Percentiles rank a stretch among this genome's conserved stretches.
phyloP scores from a whole-genome alignment of 2,329 filamentous ascomycete species.

The Orbilia blumenaviensis region DNA sequence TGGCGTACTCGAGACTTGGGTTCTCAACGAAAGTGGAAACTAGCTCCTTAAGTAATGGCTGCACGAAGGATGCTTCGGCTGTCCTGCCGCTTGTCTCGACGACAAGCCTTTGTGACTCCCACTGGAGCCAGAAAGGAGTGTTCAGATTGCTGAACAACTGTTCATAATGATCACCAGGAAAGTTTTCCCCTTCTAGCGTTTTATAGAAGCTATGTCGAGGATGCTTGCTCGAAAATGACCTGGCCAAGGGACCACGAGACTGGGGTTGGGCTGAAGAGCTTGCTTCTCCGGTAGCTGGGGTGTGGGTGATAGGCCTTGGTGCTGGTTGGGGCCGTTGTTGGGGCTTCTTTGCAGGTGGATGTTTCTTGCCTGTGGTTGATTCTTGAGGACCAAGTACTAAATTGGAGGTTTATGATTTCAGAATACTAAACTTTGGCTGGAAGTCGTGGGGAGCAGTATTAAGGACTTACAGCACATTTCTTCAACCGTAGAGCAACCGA shows the following conservation, averaged over 20 bases:
- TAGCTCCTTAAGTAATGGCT: neutral
- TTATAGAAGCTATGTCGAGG: slow-evolving; percentile 13
- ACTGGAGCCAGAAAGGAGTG: slow-evolving; percentile 39
- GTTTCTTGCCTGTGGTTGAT: neutral
- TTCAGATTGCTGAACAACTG: neutral
- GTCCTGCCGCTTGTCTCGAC: neutral
- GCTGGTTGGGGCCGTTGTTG: too few species aligned
- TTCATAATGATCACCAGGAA: slow-evolving; percentile 31
- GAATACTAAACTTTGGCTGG: too few species aligned
- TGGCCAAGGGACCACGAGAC: neutral
- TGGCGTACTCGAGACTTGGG: neutral
- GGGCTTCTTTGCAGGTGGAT: neutral
- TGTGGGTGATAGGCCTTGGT: too few species aligned
- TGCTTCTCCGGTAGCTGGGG: too few species aligned
- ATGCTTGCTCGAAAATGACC: neutral
- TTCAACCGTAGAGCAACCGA: neutral
- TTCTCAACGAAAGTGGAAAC: neutral
- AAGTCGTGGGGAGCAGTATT: neutral
- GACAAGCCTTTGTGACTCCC: slow-evolving; percentile 16
- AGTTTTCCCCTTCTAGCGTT: neutral
- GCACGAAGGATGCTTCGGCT: neutral
- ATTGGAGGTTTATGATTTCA: too few species aligned
- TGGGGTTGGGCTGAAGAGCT: neutral
- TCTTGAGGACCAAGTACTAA: neutral
- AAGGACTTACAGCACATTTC: neutral